phyloP scores from a whole-genome alignment of 495 filamentous ascomycete genomes.

The Penicillium coprophilum region DNA sequence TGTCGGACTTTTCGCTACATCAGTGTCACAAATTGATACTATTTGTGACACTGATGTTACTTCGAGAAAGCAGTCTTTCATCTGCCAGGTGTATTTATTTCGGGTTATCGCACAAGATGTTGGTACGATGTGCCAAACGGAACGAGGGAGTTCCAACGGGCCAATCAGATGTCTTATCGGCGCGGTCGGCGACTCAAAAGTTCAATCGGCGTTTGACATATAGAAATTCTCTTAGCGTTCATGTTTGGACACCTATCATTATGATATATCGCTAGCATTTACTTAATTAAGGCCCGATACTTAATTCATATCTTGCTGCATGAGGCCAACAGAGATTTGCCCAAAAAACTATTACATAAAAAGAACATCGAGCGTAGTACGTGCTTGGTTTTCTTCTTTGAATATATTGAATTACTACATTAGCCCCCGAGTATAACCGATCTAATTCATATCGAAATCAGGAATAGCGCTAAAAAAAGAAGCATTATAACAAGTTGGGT shows the following conservation, averaged over 20 bases:
- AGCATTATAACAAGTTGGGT: conserved; percentile 32
- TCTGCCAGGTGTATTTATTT: not conserved
- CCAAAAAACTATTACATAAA: not conserved
- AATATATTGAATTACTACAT: not conserved
- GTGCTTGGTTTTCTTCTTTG: not conserved
- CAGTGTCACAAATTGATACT: not conserved
- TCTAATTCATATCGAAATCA: conserved; percentile 25
- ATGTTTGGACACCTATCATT: not conserved
- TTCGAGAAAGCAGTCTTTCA: not conserved
- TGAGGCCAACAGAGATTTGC: not conserved
- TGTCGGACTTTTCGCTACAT: not conserved
- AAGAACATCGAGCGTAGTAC: not conserved
- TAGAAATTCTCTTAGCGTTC: not conserved
- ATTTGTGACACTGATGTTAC: not conserved
- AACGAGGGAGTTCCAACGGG: not conserved
- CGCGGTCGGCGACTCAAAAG: conserved; percentile 4
- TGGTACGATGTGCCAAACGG: not conserved
- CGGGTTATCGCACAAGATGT: not conserved
- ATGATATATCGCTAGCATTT: conserved; percentile 1
- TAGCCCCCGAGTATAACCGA: conserved; percentile 9
- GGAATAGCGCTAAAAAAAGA: conserved; percentile 27
- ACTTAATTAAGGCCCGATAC: not conserved
- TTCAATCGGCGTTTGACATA: conserved; percentile 8
- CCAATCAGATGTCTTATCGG: not conserved
- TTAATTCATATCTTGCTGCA: not conserved